Base-by-base conservation (phyloP, 148 eudicot genomes). In the Diospyros kaki region DNA sequence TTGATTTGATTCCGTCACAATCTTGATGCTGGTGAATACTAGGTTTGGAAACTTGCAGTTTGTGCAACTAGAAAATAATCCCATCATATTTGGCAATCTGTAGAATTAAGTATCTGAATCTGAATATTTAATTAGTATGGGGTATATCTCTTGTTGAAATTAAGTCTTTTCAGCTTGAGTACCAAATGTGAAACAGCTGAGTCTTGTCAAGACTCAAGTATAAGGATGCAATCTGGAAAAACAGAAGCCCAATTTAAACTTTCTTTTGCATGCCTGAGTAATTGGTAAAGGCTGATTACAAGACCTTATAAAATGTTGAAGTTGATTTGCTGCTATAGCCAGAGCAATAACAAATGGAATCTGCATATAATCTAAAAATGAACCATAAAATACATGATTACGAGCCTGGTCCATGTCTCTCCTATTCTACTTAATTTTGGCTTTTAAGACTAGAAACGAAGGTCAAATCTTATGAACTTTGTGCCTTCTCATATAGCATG, bases 11-110 rank as follows among this genome's bases (percentile, higher is more conserved):
- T 52, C 3, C 54, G 43, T 55, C 51, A 52, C 10, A 40, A 15
- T 53, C 69, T 52, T 11, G 40, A 75, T n/a, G 9, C 14, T n/a
- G n/a, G 39, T 63, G 69, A 50, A 62, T 61, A 17, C 54, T 75
- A 55, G 45, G 13, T 56, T 44, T 18, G 60, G 48, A 39, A 59
- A 48, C 60, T 64, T 70, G 17, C 41, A 38, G 66, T 10, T 3
- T n/a, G 18, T 62, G 65, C 66, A 18, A 58, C 38, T 14, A 28
- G 14, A 45, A 72, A 43, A 50, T 10, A 50, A 51, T 28, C n/a
- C 15, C 9, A 13, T 58, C 17, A 55, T 14, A 18, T 15, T 70
- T 50, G 41, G 41, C 40, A 3, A 28, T 18, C 12, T 13, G 62
- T 28, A 70, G 43, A 15, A 70, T 55, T 70, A 17, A n/a, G 8